Evolutionary conservation across 2,329 filamentous ascomycete species (phyloP), one percentile per base, ranked within the genome.

Genomic region (Pyrenophora tritici-repentis): DNA sequence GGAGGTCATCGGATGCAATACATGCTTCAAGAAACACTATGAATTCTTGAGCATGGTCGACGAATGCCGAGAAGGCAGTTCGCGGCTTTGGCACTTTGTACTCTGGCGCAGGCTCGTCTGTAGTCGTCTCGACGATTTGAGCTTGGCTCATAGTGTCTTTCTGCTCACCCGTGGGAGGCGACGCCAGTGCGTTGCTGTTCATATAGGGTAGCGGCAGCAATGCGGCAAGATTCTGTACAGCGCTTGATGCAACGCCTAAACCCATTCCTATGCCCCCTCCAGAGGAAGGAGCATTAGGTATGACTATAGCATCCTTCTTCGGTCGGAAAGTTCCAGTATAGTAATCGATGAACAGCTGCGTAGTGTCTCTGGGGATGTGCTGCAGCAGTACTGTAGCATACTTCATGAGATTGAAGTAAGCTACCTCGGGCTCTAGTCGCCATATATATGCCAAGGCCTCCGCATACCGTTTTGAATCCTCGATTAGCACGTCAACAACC

Each of bases 401-500:
- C 71, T 96, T 97, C 86, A 96, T 93, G 47, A 99, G 78, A 61
- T 91, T 96, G 14, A 86, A 82, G 68, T 95, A 97, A 1, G 92
- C 89, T 59, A 83, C 79, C 59, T 88, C 85, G 1, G 93, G 87
- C 42, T 96, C 89, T 47, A 97, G 78, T 12, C 89, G 86, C 85
- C 91, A 94, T 50, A 97, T 94, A 62, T 95, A 99, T 58, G 92
- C 85, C 12, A 99, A 79, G 0, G 94, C 93, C 67, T 96, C 91
- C 0, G 82, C 81, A 68, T 96, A 97, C 61, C 89, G 88, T 71
- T 95, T 94, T 0, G 93, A 91, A 65, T 99, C 93, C 68, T 99
- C 94, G 42, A 99, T 92, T 43, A 99, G 73, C 40, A 99, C 96
- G 68, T 97, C 93, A 3, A 97, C 90, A 1, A 99, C 94, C 53